Evolutionary conservation across 176 grass and related monocot genomes (phyloP), one percentile per base, ranked within the genome.

Genomic region (Oryza glaberrima): DNA sequence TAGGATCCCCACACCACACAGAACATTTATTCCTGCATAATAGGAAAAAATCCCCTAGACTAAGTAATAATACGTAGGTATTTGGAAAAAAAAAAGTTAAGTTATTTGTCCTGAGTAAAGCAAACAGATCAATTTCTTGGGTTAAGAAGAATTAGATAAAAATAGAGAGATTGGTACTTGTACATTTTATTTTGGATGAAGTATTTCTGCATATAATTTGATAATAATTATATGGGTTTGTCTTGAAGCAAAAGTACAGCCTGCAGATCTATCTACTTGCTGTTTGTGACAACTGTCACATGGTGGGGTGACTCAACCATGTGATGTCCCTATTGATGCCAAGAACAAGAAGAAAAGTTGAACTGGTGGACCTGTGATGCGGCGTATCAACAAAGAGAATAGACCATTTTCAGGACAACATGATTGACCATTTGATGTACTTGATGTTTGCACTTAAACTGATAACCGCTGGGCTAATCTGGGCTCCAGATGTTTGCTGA

Each of bases 1-100:
- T 74, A 98, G 85, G 69, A 98, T 94, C 30, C 95, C 95, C 11
- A 98, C 95, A 30, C 95, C 95, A 61, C 95, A 98, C 23, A 98
- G 73, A 54, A 98, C 93, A 83, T 98, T 98, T 41, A 95, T 85
- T 60, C 96, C 95, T 98, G 52, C 80, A 89, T 26, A 65, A 23
- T 60, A 54, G 28, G 28, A 30, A 11, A 46, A 47, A 44, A 20
- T 0, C 15, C 17, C 22, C 17, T 76, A 20, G 51, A 44, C 1
- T 6, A 51, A 26, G 11, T 41, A 83, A 52, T 38, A 67, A 19
- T 11, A 79, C 8, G 9, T 26, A 49, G 51, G 25, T 0, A 5
- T 60, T 68, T 36, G 2, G 64, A 73, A 41, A 30, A 79, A 65
- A 65, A 81, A 67, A 1, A 1, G 28, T 30, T 32, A 54, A 54